Conservation (phyloP, 345 rosid species). For the Dimocarpus longan region DNA sequence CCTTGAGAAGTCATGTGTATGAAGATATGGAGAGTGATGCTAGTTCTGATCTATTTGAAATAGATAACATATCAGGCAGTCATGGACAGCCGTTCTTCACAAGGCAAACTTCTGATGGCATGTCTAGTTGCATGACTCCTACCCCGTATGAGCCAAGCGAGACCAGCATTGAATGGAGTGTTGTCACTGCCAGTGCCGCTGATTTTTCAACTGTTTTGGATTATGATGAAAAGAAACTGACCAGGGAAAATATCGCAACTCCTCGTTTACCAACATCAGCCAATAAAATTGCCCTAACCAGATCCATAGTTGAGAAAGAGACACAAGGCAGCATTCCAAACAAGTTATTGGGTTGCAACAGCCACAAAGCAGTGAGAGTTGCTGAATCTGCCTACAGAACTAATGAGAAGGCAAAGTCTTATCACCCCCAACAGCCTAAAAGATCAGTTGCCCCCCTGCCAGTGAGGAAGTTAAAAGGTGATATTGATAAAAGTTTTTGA, state of each 20-base stretch:
- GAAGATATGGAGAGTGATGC: conserved; percentile 63
- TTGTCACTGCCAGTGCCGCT: conserved; percentile 59
- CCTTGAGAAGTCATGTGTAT: conserved; percentile 19
- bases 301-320: conserved; percentile 15
- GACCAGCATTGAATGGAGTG: conserved; percentile 67
- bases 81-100: conserved; percentile 34
- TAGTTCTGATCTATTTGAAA: conserved; percentile 76
- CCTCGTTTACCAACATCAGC: conserved; percentile 13
- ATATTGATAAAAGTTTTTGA: conserved; percentile 29
- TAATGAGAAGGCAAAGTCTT: conserved; percentile 31
- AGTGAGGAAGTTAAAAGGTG: conserved; percentile 28
- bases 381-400: conserved; percentile 45
- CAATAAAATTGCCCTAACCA: conserved; percentile 7
- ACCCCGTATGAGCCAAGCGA: conserved; percentile 53
- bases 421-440: conserved; percentile 22
- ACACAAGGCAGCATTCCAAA: conserved; percentile 23
- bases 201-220: conserved; percentile 46
- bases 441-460: conserved; percentile 26
- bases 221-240: conserved; percentile 33
- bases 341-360: conserved; percentile 51
- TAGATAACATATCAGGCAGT: conserved; percentile 49
- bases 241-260: background rate
- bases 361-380: conserved; percentile 47
- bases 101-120: conserved; percentile 40
- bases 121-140: conserved; percentile 40